Base-by-base conservation (phyloP, 192 early-diverging fungal genomes). In the Coemansia sp. region DNA sequence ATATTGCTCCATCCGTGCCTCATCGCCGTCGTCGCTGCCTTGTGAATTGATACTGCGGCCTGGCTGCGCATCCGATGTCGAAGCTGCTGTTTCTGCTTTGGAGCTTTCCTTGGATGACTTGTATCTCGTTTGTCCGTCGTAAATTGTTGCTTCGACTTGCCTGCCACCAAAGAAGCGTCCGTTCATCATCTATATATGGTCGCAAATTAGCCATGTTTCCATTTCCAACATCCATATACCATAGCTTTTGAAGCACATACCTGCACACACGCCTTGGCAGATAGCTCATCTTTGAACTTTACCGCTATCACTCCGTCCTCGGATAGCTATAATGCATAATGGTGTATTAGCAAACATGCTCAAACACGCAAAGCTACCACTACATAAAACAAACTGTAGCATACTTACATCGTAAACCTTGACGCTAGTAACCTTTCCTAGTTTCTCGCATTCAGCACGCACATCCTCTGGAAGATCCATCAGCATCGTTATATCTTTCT, bases 391-490 rank as follows among this genome's bases (percentile, higher is more conserved):
- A 11, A 31, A 17, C 17, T 19, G 15, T n/a, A 38, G 28, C 3
- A 6, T 19, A 64, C 88, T 79, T 87, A 93, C 93, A 78, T 99
- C 97, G 68, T 92, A 97, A 11, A 99, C 72, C 42, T 93, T 88
- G 5, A 99, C 91, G 66, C 94, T 97, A 19, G 95, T 95, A 2
- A 97, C 94, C 53, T 91, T 89, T 12, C 97, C 97, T 10, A 96
- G 66, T 58, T 91, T 93, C 65, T 96, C 94, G 68, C 94, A 95
- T 62, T 99, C 97, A 20, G 85, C 82, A 3, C 97, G 87, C 12
- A 99, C 89, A 67, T 99, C 97, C 42, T 96, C 89, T 50, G 95
- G 91, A 59, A 99, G 77, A 40, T 99, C 97, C 17, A 99, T 72
- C 31, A 98, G 60, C 47, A 97, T 64, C 0, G 90, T 86, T 5